Percentiles rank a stretch among this genome's conserved stretches.
Conservation (phyloP, 805 yeast genomes). For the Zygoascus tannicola region DNA sequence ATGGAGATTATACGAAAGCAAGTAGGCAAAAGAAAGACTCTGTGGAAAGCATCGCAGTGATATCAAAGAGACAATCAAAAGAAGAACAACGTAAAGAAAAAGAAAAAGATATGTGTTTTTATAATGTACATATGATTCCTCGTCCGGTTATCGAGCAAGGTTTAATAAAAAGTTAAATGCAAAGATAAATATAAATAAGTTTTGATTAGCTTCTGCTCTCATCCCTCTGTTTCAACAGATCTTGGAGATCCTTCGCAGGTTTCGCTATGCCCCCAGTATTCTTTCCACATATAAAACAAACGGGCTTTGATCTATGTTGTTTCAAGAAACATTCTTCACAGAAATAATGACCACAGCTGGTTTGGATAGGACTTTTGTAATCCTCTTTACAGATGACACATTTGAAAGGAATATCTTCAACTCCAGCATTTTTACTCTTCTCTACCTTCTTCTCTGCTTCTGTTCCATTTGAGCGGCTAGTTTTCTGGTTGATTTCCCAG, state of each 20-base stretch:
- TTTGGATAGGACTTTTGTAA: conserved; percentile 47
- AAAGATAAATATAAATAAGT: not conserved
- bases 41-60: conserved; percentile 18
- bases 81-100: too few species aligned
- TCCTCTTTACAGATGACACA: conserved; percentile 53
- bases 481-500: conserved; percentile 44
- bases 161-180: not conserved
- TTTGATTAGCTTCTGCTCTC: not conserved
- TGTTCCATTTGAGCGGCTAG: conserved; percentile 13
- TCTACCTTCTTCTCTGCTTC: conserved; percentile 1
- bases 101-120: too few species aligned
- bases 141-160: not conserved
- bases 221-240: conserved; percentile 1
- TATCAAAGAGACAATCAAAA: not conserved
- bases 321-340: conserved; percentile 53
- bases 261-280: conserved; percentile 53
- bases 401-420: conserved; percentile 41
- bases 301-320: conserved; percentile 35
- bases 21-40: conserved; percentile 15
- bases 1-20: conserved; percentile 21
- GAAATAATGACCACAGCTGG: conserved; percentile 54
- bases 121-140: too few species aligned
- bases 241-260: conserved; percentile 35
- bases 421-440: conserved; percentile 11
- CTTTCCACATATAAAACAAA: conserved; percentile 49